Evolutionary conservation across 2,329 filamentous ascomycete species (phyloP), one percentile per base, ranked within the genome.

Genomic region (Fusarium robinianum): DNA sequence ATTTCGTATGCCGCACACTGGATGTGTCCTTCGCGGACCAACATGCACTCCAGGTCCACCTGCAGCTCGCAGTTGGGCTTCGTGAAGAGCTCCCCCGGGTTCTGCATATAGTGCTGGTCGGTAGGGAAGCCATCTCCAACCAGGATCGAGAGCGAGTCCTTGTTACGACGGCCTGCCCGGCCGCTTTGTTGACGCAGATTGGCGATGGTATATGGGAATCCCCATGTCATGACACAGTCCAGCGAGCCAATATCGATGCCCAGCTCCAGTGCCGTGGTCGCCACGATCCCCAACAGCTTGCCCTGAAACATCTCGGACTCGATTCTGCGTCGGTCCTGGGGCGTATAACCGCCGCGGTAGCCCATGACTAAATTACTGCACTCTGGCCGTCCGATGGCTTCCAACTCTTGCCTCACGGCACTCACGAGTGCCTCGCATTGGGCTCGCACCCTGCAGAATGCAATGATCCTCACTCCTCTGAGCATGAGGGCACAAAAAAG

Each of bases 231-330:
- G 9, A 99, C 94, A 40, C 91, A 94, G 67, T 99, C 94, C 7
- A 99, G 74, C 2, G 87, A 88, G 11, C 94, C 94, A 55, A 99
- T 97, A 64, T 99, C 94, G 27, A 99, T 89, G 18, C 94, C 94
- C 2, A 99, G 74, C 64, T 99, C 94, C 3, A 99, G 76, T 1
- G 94, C 94, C 40, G 86, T 95, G 0, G 94, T 99, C 3, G 92
- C 92, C 21, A 99, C 84, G 43, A 99, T 95, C 1, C 94, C 94
- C 49, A 96, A 78, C 2, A 99, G 76, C 60, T 91, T 94, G 0
- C 94, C 94, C 42, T 95, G 88, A 58, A 99, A 99, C 94, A 99
- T 97, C 64, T 97, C 91, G 17, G 79, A 83, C 67, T 99, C 94
- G 46, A 99, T 96, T 42, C 80, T 77, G 12, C 94, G 81, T 42